phyloP scores from a whole-genome alignment of 306 rosid genomes.

The Rosa lucieae region DNA sequence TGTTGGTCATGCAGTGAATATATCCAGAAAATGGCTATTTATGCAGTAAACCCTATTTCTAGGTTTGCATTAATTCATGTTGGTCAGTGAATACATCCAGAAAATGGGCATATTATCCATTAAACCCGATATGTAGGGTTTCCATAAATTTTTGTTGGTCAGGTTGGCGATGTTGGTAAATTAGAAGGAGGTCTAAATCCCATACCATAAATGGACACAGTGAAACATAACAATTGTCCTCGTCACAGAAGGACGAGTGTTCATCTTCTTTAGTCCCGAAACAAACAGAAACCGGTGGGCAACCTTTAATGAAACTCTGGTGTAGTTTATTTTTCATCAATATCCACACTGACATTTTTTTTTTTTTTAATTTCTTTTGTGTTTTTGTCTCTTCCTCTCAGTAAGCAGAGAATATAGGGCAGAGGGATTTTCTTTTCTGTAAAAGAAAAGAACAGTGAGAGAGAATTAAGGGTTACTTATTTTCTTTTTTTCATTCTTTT shows the following conservation, averaged over 20 bases:
- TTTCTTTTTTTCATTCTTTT: background rate
- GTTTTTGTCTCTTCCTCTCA: constrained; percentile 12
- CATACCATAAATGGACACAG: background rate
- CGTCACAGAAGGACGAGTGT: background rate
- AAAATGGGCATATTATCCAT: background rate
- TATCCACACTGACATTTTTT: background rate
- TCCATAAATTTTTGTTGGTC: background rate
- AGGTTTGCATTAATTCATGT: background rate
- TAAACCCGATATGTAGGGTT: background rate
- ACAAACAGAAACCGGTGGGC: constrained; percentile 1
- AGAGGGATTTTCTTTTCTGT: constrained; percentile 17
- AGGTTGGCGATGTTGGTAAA: background rate
- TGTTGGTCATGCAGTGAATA: too few relatives aligned
- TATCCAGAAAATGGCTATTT: too few relatives aligned
- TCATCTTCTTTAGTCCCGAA: background rate
- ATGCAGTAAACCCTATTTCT: too few relatives aligned
- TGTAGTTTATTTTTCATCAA: background rate
- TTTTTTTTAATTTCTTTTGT: background rate
- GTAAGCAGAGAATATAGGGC: constrained; percentile 37
- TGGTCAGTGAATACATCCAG: background rate
- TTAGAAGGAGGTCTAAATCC: background rate
- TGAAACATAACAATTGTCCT: background rate
- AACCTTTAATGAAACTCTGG: background rate
- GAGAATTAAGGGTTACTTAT: background rate
- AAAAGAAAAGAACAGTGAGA: constrained; percentile 1